A percentile compares a stretch with the other conserved stretches of the same genome.
Conservation (phyloP, 352 stramenopile species). For the Globisporangium ultimum region DNA sequence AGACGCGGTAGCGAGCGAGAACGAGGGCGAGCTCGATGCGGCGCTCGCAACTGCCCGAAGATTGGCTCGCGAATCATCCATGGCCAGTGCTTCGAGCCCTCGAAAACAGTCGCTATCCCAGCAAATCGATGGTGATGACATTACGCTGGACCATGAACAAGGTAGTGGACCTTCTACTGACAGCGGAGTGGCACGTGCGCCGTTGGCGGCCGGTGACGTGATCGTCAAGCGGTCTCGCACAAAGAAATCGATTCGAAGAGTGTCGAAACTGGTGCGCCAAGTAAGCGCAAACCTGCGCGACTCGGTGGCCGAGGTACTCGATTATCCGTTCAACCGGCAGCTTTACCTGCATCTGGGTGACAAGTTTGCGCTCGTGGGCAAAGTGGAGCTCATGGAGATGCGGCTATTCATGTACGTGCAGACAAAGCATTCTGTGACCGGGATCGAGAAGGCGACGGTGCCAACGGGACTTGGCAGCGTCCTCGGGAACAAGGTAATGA, state of each 20-base stretch:
- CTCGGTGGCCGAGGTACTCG: slow-evolving; percentile 46
- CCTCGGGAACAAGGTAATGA: slow-evolving; percentile 76
- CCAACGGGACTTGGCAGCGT: slow-evolving; percentile 76
- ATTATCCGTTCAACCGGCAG: slow-evolving; percentile 69
- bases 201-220: slow-evolving; percentile 28
- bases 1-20: slow-evolving; percentile 17
- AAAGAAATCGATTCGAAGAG: slow-evolving; percentile 70
- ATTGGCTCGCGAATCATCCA: not conserved
- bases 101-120: not conserved
- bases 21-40: slow-evolving; percentile 25
- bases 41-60: slow-evolving; percentile 4
- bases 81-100: slow-evolving; percentile 1
- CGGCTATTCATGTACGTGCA: slow-evolving; percentile 73
- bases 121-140: not conserved
- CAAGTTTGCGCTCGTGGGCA: slow-evolving; percentile 51
- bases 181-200: no score
- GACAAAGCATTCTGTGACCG: slow-evolving; percentile 44
- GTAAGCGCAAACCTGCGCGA: slow-evolving; percentile 67
- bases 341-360: slow-evolving; percentile 60
- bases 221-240: slow-evolving; percentile 60
- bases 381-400: slow-evolving; percentile 84
- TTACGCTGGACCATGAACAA: no score
- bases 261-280: slow-evolving; percentile 57
- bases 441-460: slow-evolving; percentile 68
- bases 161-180: no score